A percentile compares a stretch with the other conserved stretches of the same genome.
Conservation (phyloP, 164 flowering plant species). For the Litsea cubeba region DNA sequence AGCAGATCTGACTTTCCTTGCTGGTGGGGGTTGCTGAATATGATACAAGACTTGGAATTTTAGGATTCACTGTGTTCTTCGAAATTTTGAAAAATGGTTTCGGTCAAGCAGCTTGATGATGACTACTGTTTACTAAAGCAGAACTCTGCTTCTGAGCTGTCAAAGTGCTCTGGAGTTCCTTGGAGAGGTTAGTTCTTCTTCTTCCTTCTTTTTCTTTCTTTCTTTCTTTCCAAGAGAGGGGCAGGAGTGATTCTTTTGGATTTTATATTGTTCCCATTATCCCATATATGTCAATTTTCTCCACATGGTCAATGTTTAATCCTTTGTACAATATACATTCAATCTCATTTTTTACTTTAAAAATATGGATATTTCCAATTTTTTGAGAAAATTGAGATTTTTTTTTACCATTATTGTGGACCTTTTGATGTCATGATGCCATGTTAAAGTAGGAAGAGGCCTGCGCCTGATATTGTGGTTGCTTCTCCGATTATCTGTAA, state of each 20-base stretch:
- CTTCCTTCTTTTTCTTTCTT: neutral
- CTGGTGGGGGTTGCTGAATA: constrained; percentile 33
- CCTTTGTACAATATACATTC: neutral
- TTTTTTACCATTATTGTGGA: neutral
- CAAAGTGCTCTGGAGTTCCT: constrained; percentile 5
- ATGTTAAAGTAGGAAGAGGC: neutral
- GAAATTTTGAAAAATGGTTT: constrained; percentile 21
- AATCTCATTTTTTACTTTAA: neutral
- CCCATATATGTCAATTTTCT: neutral
- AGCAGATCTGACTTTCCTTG: constrained; percentile 40
- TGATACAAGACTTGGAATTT: neutral
- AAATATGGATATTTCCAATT: neutral
- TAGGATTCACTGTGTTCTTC: neutral
- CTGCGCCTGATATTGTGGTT: neutral
- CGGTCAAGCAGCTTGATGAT: constrained; percentile 21
- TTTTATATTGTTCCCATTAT: too few species aligned
- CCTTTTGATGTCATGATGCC: neutral
- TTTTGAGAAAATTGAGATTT: neutral
- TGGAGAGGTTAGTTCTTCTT: constrained; percentile 17
- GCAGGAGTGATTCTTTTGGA: too few species aligned
- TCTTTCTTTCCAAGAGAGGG: too few species aligned
- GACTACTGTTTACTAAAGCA: constrained; percentile 11
- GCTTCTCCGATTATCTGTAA: neutral
- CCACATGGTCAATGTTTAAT: too few species aligned
- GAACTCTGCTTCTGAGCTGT: constrained; percentile 13